Evolutionary conservation across 495 filamentous ascomycete species (phyloP), one percentile per base, ranked within the genome.

Genomic region (Penicillium canescens): DNA sequence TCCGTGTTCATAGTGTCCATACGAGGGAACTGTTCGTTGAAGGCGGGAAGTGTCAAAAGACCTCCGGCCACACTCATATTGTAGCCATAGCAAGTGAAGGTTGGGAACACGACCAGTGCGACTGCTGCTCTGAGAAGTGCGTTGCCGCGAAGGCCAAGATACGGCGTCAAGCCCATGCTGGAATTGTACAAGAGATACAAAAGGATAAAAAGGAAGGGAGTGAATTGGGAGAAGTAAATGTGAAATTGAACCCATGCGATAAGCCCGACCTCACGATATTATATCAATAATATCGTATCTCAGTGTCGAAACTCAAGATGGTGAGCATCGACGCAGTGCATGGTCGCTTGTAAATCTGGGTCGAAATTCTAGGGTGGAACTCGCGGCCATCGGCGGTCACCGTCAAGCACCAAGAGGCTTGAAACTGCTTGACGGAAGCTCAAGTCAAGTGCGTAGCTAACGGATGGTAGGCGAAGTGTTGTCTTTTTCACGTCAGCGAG

Each of bases 81-180:
- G 60, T 74, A 78, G 16, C 75, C 74, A 59, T 76, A 76, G 12
- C 74, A 58, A 28, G 70, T 67, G 57, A 71, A 75, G 24, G 63
- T 65, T 46, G 70, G 70, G 13, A 56, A 57, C 23, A 73, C 59
- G 40, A 61, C 59, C 11, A 61, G 50, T 42, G 44, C 28, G 4
- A 61, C 56, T 31, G 59, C 56, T 14, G 59, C 59, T 21, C 52
- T 21, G 35, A 57, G 55, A 16, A 61, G 59, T 16, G 50, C 40
- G 51, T 51, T 46, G 37, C 59, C 59, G 36, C 59, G 40, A 12
- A 61, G 49, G 46, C 59, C 59, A 50, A 61, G 42, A 44, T 49
- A 55, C 39, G 45, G 51, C 50, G 50, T 49, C n/a, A 24, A 24
- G 6, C 44, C 44, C 44, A 46, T 46, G 44, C n/a, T 35, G 31